These are phyloP conservation scores for Geosmithia morbida DNA, from an alignment of 2,329 filamentous ascomycete species.

Conservation along the genomic window DNA sequence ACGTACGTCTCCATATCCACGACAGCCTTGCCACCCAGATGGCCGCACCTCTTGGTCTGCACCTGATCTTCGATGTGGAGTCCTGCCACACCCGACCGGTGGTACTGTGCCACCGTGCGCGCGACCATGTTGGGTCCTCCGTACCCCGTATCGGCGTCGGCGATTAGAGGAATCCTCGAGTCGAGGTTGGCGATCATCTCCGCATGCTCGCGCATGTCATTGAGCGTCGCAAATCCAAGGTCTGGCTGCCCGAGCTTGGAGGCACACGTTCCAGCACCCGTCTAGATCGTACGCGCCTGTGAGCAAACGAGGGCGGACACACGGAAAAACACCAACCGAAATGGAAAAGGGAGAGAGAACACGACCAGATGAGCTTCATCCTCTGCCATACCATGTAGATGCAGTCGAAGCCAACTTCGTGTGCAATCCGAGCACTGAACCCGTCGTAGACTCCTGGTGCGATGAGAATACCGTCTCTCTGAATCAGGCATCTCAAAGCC, in stretches of 20 bases:
- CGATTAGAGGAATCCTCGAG: slow-evolving; percentile 40
- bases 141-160: slow-evolving; percentile 45
- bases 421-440: slow-evolving; percentile 47
- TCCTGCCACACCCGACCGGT: slow-evolving; percentile 38
- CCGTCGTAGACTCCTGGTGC: slow-evolving; percentile 57
- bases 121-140: slow-evolving; percentile 37
- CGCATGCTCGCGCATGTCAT: slow-evolving; percentile 50
- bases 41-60: slow-evolving; percentile 49
- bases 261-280: slow-evolving; percentile 46
- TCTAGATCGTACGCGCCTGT: slow-evolving; percentile 20
- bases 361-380: background rate
- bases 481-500: slow-evolving; percentile 22
- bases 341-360: background rate
- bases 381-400: slow-evolving; percentile 48
- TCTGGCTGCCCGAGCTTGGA: slow-evolving; percentile 49
- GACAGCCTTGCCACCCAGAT: slow-evolving; percentile 45
- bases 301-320: too few relatives aligned
- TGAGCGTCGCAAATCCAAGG: slow-evolving; percentile 44
- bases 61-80: slow-evolving; percentile 52
- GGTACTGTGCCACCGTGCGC: slow-evolving; percentile 37
- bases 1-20: slow-evolving; percentile 34
- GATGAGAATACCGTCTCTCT: slow-evolving; percentile 29
- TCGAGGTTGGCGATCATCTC: slow-evolving; percentile 49
- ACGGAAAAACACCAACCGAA: too few relatives aligned
- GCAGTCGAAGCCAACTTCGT: slow-evolving; percentile 46